These are phyloP conservation scores for Saccharomycopsis lassenensis DNA, from an alignment of 805 yeast genomes.

Conservation along the genomic window DNA sequence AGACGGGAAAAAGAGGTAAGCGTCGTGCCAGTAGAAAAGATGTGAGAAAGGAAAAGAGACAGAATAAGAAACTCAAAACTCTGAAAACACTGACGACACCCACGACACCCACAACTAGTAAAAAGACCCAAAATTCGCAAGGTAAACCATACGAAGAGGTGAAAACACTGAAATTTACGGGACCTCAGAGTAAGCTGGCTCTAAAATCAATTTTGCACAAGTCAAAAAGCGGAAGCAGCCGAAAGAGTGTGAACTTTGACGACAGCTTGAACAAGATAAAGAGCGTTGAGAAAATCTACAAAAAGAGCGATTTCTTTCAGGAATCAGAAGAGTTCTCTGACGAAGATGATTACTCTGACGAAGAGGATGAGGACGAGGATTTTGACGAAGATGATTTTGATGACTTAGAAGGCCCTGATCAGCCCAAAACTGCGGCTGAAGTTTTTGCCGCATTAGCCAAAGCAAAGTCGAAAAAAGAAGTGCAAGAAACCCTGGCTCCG, in stretches of 20 bases:
- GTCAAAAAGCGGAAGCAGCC: constrained; percentile 27
- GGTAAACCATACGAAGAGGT: no score
- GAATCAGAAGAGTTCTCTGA: constrained; percentile 18
- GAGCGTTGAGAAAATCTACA: constrained; percentile 10
- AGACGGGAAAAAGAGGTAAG: constrained; percentile 20
- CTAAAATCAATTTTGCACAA: constrained; percentile 21
- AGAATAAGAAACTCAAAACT: constrained; percentile 27
- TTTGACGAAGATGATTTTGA: constrained; percentile 20
- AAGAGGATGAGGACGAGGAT: constrained; percentile 19
- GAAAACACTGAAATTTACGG: no score
- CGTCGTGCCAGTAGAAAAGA: constrained; percentile 31
- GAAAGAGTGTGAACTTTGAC: constrained; percentile 20
- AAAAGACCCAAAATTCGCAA: no score
- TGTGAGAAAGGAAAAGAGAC: constrained; percentile 30
- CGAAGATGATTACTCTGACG: constrained; percentile 22
- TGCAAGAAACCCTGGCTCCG: no score
- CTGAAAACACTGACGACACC: constrained; percentile 22
- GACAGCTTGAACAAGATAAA: constrained; percentile 14
- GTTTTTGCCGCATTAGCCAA: constrained; percentile 36
- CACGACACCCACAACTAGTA: constrained; percentile 13
- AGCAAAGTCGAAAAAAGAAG: constrained; percentile 26
- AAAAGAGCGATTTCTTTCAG: constrained; percentile 22
- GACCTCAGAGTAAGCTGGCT: constrained; percentile 5
- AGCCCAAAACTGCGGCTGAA: constrained; percentile 29
- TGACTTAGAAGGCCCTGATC: constrained; percentile 19